These are phyloP conservation scores for Clonostachys rhizophaga DNA, from an alignment of 2,329 filamentous ascomycete genomes.

Conservation along the genomic window DNA sequence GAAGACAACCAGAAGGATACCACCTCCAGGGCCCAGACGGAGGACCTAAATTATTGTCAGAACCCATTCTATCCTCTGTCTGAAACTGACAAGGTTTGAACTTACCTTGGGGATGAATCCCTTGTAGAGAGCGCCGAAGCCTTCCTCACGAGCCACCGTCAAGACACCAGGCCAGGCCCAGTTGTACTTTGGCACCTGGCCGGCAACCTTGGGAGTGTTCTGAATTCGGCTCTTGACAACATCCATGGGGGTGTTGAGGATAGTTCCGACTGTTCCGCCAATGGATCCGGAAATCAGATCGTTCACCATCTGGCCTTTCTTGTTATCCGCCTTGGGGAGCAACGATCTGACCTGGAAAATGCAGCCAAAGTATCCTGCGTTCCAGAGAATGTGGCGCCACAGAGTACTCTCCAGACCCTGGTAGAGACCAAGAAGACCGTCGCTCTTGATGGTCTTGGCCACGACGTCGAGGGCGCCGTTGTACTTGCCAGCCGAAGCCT, in stretches of 20 bases:
- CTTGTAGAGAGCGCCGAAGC: constrained; percentile 90
- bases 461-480: constrained; percentile 77
- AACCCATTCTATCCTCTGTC: not conserved
- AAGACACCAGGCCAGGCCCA: constrained; percentile 90
- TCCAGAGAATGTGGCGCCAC: constrained; percentile 91
- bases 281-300: constrained; percentile 82
- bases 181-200: constrained; percentile 89
- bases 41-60: constrained; percentile 22
- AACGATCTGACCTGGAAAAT: constrained; percentile 94
- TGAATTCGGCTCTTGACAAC: constrained; percentile 98
- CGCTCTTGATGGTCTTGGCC: constrained; percentile 74
- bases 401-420: constrained; percentile 95
- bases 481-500: constrained; percentile 86
- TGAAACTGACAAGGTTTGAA: constrained; percentile 25
- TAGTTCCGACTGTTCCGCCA: constrained; percentile 83
- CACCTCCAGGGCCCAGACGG: constrained; percentile 50
- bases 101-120: constrained; percentile 95
- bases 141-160: constrained; percentile 90
- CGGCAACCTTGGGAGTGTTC: constrained; percentile 82
- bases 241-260: constrained; percentile 93
- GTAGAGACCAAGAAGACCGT: constrained; percentile 86
- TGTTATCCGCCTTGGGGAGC: constrained; percentile 75
- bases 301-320: constrained; percentile 77
- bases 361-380: constrained; percentile 94
- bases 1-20: constrained; percentile 78